Percentiles rank a stretch among this genome's conserved stretches.
These are phyloP conservation scores for Ceratobasidium sp. DNA, from an alignment of 1,284 basidiomycete species.

Conservation along the genomic window DNA sequence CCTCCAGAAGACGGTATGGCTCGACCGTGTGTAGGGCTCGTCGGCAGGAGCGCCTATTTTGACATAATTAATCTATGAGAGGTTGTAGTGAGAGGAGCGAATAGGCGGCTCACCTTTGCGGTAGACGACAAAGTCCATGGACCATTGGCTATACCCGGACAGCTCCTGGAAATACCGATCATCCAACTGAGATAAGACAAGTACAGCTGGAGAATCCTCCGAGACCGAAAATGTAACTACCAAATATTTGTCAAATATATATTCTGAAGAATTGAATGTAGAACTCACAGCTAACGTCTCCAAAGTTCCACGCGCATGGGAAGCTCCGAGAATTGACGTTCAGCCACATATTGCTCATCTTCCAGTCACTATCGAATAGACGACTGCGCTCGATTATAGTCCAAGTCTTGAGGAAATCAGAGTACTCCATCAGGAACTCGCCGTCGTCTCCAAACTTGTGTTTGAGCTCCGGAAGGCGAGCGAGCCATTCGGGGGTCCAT, in stretches of 20 bases:
- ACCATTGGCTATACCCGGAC: slow-evolving; percentile 24
- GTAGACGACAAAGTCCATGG: slow-evolving; percentile 33
- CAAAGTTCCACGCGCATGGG: slow-evolving; percentile 61
- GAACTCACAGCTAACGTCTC: slow-evolving; percentile 54
- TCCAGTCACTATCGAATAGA: slow-evolving; percentile 40
- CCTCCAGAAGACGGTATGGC: slow-evolving; percentile 20
- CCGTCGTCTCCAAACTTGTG: slow-evolving; percentile 47
- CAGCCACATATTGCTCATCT: slow-evolving; percentile 35
- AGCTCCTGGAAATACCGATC: slow-evolving; percentile 9
- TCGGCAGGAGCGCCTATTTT: slow-evolving; percentile 7
- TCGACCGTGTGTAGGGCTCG: slow-evolving; percentile 22
- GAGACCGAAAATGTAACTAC: slow-evolving; percentile 27
- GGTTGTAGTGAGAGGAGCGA: neutral
- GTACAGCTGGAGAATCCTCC: slow-evolving; percentile 11
- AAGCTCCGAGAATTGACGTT: slow-evolving; percentile 51
- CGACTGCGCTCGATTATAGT: slow-evolving; percentile 29
- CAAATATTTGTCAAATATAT: neutral
- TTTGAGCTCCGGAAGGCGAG: slow-evolving; percentile 39
- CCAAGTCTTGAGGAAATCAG: slow-evolving; percentile 42
- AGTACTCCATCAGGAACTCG: slow-evolving; percentile 47
- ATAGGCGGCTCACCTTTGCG: slow-evolving; percentile 1
- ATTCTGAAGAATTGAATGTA: slow-evolving; percentile 1
- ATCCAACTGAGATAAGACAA: slow-evolving; percentile 22
- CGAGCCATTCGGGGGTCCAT: slow-evolving; percentile 46
- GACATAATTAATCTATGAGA: too few relatives aligned